Base-by-base conservation (phyloP, 1,284 basidiomycete genomes). In the Marasmius sp. region DNA sequence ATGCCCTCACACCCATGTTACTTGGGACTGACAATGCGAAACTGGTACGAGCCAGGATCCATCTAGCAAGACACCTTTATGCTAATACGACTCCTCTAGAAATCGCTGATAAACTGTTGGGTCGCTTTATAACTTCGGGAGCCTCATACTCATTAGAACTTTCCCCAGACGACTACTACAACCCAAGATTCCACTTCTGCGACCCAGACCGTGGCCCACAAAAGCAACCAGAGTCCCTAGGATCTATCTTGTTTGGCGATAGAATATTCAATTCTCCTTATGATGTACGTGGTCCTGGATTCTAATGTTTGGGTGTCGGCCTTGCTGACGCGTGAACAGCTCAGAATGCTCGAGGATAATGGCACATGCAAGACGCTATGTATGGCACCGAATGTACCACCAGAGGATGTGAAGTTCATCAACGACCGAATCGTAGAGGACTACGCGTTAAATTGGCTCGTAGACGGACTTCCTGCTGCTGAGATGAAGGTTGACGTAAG, bases 171-270 rank as follows among this genome's bases (percentile, higher is more conserved):
- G 94, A 97, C 74, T 97, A 95, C 75, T 97, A 97, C 77, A 87
- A 94, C 69, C 85, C 88, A 1, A 79, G 80, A 49, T 92, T 98
- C 67, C 89, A 89, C 66, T 98, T 98, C 75, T 98, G 97, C 72
- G 70, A 84, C 65, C 97, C 97, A 6, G 77, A 84, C 55, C 88
- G 81, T 7, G 94, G 93, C 4, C 87, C 90, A 1, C 77, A 88
- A 70, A 88, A 89, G 68, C 89, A 95, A 72, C 88, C 92, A 12
- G 96, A 97, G 75, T 92, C 90, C 1, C 80, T 99, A 33, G 97
- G 97, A 5, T 94, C 93, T 36, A 95, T 97, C 65, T 80, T 99
- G 14, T 98, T 98, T 69, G 97, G 97, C 36, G 97, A 99, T 79
- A 85, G 97, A 63, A 95, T 99, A 71, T 94, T 96, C 76, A 89